Evolutionary conservation across 495 filamentous ascomycete species (phyloP), one percentile per base, ranked within the genome.

Genomic region (Neurospora africana): DNA sequence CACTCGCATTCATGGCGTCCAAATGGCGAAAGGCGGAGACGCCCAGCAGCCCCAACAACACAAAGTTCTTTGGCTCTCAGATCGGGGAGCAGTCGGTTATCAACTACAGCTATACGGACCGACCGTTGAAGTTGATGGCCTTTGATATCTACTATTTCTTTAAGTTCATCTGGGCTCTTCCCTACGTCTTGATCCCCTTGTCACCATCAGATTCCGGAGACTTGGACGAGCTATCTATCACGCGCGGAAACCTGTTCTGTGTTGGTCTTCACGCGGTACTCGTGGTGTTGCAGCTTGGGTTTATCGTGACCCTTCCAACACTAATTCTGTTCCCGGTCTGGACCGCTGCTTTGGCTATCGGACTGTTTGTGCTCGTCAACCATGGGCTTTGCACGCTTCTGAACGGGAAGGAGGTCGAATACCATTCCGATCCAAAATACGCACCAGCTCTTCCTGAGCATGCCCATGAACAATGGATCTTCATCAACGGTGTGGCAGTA

Each of bases 391-490:
- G 85, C 69, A 77, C 77, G n/a, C 30, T 84, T 23, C 76, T 90
- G 72, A 89, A 89, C 69, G 82, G 83, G n/a, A 75, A 73, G 13
- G 77, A 75, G 1, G 77, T 83, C 61, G 81, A 81, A 43, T 83
- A 83, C 70, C 75, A 76, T 15, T 84, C 82, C 9, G 78, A 84
- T 19, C 79, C 81, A 2, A 76, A 84, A 71, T 86, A 84, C 38
- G 84, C 84, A 0, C 76, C 79, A 1, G 81, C 77, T 15, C 58
- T 78, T 33, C 81, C 77, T 1, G 80, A 86, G 68, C 82, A 85
- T 74, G 77, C 82, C 30, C 80, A 88, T 73, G 91, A 93, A 78
- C 84, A 88, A 53, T 93, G 91, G 91, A 84, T 93, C 33, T 93
- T 91, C 77, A 79, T 93, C 74, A 93, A 93, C 75, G 91, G 91